phyloP scores from a whole-genome alignment of 208 protist genomes.

The Leptomonas seymouri region DNA sequence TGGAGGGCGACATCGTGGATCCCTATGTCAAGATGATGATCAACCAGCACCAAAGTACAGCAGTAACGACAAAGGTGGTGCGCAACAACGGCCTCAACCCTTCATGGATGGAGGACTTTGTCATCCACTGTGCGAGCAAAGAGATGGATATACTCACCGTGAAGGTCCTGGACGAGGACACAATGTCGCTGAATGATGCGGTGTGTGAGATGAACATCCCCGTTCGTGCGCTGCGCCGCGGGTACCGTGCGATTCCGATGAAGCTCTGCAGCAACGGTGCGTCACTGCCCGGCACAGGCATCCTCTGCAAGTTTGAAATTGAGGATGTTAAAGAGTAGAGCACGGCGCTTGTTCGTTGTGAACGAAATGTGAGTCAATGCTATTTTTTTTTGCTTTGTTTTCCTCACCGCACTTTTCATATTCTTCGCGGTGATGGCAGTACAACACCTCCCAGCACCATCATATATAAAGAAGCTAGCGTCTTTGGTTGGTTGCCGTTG shows the following conservation, averaged over 20 bases:
- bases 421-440: no score
- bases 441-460: no score
- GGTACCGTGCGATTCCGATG: conserved; percentile 60
- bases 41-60: conserved; percentile 37
- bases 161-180: conserved; percentile 56
- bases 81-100: conserved; percentile 80
- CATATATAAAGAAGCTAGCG: no score
- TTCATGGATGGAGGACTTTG: conserved; percentile 64
- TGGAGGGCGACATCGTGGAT: conserved; percentile 75
- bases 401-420: no score
- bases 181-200: conserved; percentile 41
- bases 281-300: conserved; percentile 27
- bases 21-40: conserved; percentile 70
- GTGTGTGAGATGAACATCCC: conserved; percentile 53
- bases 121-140: conserved; percentile 35
- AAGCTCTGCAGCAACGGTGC: conserved; percentile 52
- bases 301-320: conserved; percentile 60
- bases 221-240: conserved; percentile 39
- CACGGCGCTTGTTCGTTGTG: background rate
- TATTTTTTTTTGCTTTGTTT: no score
- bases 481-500: no score
- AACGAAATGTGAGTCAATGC: no score
- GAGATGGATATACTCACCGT: conserved; percentile 62
- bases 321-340: conserved; percentile 8
- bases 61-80: conserved; percentile 46